A percentile compares a stretch with the other conserved stretches of the same genome.
Evolutionary conservation across 2,329 filamentous ascomycete species (phyloP).

Genomic region (Penicillium griseofulvum): DNA sequence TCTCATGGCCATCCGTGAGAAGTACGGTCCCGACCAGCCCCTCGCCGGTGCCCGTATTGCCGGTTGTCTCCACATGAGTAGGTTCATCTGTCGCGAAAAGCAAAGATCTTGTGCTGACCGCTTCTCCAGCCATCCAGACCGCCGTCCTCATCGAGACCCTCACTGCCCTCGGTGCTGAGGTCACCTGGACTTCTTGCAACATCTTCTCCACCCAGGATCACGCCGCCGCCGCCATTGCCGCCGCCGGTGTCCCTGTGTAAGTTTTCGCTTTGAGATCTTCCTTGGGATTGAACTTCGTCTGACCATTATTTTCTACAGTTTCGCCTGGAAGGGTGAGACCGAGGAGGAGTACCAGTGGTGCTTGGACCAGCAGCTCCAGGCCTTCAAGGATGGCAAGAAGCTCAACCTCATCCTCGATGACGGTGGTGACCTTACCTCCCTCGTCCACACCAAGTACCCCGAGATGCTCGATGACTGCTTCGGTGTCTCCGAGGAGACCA

Average conservation of each 20-base stretch:
- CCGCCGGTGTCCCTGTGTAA: conserved; percentile 80
- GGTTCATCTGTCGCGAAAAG: conserved; percentile 25
- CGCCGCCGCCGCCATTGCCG: conserved; percentile 95
- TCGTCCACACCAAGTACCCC: conserved; percentile 97
- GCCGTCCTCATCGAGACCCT: conserved; percentile 99
- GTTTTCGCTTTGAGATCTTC: conserved; percentile 32
- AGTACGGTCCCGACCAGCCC: conserved; percentile 91
- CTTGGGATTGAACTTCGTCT: background rate
- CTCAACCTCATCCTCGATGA: conserved; percentile 99
- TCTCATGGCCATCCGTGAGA: conserved; percentile 89
- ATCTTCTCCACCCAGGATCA: conserved; percentile 99
- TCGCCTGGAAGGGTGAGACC: conserved; percentile 85
- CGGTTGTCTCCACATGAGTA: conserved; percentile 97
- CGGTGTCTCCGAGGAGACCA: conserved; percentile 99
- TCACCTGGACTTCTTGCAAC: conserved; percentile 99
- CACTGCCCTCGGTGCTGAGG: conserved; percentile 88
- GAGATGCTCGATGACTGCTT: conserved; percentile 98
- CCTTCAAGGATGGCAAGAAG: conserved; percentile 95
- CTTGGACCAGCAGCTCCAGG: conserved; percentile 92
- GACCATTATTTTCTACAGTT: conserved; percentile 38
- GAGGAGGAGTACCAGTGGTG: conserved; percentile 99
- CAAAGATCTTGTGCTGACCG: conserved; percentile 9
- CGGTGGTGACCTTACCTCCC: conserved; percentile 91
- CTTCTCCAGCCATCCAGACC: conserved; percentile 77
- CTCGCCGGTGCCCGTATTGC: conserved; percentile 93